Percentiles rank a stretch among this genome's conserved stretches.
Conservation (phyloP, 768 basidiomycete species). For the Chalciporus chontae region DNA sequence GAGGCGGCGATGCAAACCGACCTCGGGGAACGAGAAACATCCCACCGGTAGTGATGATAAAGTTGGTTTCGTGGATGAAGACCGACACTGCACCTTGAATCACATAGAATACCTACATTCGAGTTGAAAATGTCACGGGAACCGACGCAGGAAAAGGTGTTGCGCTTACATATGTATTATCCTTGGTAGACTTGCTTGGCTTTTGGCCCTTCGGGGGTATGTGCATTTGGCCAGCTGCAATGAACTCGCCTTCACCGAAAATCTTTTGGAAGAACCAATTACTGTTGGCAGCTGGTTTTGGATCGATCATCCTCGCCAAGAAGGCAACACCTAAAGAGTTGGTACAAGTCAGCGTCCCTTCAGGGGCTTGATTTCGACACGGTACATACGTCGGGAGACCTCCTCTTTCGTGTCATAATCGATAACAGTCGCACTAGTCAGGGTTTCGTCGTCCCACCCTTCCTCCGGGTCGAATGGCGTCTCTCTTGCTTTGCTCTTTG, state of each 20-base stretch:
- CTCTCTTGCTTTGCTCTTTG: slow-evolving; percentile 34
- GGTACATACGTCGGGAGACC: slow-evolving; percentile 63
- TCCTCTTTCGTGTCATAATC: slow-evolving; percentile 63
- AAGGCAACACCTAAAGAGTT: slow-evolving; percentile 66
- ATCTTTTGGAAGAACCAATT: slow-evolving; percentile 88
- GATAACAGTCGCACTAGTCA: slow-evolving; percentile 59
- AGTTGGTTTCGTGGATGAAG: slow-evolving; percentile 73
- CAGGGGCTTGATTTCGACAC: neutral
- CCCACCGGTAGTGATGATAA: slow-evolving; percentile 76
- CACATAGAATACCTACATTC: slow-evolving; percentile 65
- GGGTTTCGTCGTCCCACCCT: slow-evolving; percentile 85
- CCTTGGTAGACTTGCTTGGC: slow-evolving; percentile 83
- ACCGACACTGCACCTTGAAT: slow-evolving; percentile 88
- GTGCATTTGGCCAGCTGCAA: slow-evolving; percentile 84
- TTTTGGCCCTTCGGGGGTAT: slow-evolving; percentile 82
- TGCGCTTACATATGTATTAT: slow-evolving; percentile 83
- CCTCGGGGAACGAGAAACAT: slow-evolving; percentile 92
- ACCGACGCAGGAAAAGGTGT: neutral
- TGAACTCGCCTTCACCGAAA: slow-evolving; percentile 86
- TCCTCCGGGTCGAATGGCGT: slow-evolving; percentile 52
- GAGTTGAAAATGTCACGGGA: neutral
- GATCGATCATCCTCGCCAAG: slow-evolving; percentile 64
- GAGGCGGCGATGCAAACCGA: slow-evolving; percentile 28
- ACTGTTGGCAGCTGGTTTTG: slow-evolving; percentile 54
- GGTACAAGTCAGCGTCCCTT: slow-evolving; percentile 3